phyloP scores from a whole-genome alignment of 2,329 filamentous ascomycete genomes.

The Aspergillus sergii region DNA sequence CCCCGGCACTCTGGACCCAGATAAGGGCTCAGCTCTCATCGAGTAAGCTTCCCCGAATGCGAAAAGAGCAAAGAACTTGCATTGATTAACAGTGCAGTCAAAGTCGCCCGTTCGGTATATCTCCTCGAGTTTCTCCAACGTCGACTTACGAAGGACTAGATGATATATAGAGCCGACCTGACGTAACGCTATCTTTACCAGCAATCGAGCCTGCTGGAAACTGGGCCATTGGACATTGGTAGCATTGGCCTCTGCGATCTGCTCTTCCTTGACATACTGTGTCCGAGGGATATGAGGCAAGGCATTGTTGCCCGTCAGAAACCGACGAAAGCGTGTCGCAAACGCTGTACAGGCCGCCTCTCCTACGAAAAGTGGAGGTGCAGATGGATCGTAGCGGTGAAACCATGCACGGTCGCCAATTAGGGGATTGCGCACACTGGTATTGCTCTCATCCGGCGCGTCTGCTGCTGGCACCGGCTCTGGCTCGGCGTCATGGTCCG shows the following conservation, averaged over 20 bases:
- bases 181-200: constrained; percentile 41
- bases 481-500: constrained; percentile 18
- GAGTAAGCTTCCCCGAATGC: constrained; percentile 51
- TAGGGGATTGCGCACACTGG: constrained; percentile 36
- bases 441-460: constrained; percentile 28
- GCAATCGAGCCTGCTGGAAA: constrained; percentile 38
- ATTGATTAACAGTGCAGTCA: constrained; percentile 40
- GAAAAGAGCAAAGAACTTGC: constrained; percentile 50
- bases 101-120: constrained; percentile 38
- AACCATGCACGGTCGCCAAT: constrained; percentile 42
- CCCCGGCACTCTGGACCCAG: constrained; percentile 44
- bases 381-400: constrained; percentile 37
- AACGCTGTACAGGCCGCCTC: constrained; percentile 45
- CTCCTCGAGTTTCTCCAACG: constrained; percentile 43
- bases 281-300: constrained; percentile 37
- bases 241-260: constrained; percentile 32
- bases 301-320: constrained; percentile 34
- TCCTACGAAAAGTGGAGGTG: constrained; percentile 41
- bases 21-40: constrained; percentile 36
- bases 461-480: constrained; percentile 23
- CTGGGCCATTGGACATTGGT: constrained; percentile 38
- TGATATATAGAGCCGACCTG: constrained; percentile 42
- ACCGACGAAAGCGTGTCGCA: constrained; percentile 42
- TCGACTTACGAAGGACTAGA: constrained; percentile 38
- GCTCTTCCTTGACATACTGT: constrained; percentile 36